A percentile compares a stretch with the other conserved stretches of the same genome.
phyloP scores from a whole-genome alignment of 164 flowering plant species.

The Sedum album region DNA sequence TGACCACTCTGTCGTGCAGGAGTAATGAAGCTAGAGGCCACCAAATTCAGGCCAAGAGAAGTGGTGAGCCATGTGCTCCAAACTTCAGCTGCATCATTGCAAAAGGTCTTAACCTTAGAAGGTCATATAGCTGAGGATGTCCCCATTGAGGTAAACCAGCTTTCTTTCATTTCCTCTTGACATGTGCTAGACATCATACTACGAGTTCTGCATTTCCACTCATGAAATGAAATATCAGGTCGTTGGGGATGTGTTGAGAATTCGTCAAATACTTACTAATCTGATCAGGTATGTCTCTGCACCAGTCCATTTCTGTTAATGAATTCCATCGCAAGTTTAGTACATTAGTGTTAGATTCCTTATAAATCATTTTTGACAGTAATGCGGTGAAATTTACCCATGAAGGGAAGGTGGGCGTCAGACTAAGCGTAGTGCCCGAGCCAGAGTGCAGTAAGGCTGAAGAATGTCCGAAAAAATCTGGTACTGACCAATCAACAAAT shows the following conservation, averaged over 20 bases:
- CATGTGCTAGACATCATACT: not conserved
- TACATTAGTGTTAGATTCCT: not conserved
- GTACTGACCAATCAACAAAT: conserved; percentile 21
- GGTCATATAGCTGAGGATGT: conserved; percentile 78
- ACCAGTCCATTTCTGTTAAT: not conserved
- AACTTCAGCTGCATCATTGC: conserved; percentile 90
- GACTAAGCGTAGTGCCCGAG: conserved; percentile 55
- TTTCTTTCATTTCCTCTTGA: not conserved
- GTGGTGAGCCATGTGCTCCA: conserved; percentile 95
- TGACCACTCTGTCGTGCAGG: conserved; percentile 26
- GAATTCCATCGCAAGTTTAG: not conserved
- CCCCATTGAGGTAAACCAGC: conserved; percentile 69
- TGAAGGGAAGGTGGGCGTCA: conserved; percentile 87
- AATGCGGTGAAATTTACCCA: conserved; percentile 94
- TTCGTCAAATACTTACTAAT: conserved; percentile 96
- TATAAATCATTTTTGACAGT: conserved; percentile 29
- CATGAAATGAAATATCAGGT: conserved; percentile 38
- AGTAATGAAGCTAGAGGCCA: conserved; percentile 93
- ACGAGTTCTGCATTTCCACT: not conserved
- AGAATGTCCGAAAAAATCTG: conserved; percentile 17
- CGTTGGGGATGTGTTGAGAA: conserved; percentile 89
- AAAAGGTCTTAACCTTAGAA: conserved; percentile 65
- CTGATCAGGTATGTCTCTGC: conserved; percentile 62
- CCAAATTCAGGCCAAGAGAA: conserved; percentile 90
- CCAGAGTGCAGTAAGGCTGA: conserved; percentile 24